phyloP scores from a whole-genome alignment of 2,329 filamentous ascomycete species.

The Nannizziopsis barbatae region DNA sequence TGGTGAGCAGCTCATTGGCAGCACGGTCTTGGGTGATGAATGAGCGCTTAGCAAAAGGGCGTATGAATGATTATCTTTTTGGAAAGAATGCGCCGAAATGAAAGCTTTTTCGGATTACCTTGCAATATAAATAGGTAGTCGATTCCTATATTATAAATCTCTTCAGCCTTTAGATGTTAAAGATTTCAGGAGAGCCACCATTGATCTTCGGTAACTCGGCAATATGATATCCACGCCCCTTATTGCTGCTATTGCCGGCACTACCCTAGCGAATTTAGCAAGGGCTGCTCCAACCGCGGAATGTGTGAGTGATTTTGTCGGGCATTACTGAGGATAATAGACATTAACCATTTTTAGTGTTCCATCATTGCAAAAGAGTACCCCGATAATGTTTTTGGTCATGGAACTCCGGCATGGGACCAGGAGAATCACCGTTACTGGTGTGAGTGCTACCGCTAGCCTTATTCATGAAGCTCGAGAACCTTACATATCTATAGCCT shows the following conservation, averaged over 20 bases:
- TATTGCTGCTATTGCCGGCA: background rate
- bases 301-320: background rate
- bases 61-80: too few relatives aligned
- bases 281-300: background rate
- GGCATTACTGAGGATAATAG: background rate
- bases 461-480: background rate
- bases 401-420: background rate
- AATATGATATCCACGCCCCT: background rate
- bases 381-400: slow-evolving; percentile 1
- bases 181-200: too few relatives aligned
- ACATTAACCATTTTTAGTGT: background rate
- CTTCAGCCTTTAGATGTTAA: too few relatives aligned
- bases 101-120: too few relatives aligned
- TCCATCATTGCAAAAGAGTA: background rate
- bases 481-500: background rate
- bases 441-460: background rate
- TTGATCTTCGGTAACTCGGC: too few relatives aligned
- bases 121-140: too few relatives aligned
- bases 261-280: background rate
- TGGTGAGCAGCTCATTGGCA: too few relatives aligned
- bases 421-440: slow-evolving; percentile 4
- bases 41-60: too few relatives aligned
- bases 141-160: too few relatives aligned
- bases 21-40: too few relatives aligned
- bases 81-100: too few relatives aligned